These are phyloP conservation scores for Trametes cingulata DNA, from an alignment of 768 basidiomycete species.

Conservation along the genomic window DNA sequence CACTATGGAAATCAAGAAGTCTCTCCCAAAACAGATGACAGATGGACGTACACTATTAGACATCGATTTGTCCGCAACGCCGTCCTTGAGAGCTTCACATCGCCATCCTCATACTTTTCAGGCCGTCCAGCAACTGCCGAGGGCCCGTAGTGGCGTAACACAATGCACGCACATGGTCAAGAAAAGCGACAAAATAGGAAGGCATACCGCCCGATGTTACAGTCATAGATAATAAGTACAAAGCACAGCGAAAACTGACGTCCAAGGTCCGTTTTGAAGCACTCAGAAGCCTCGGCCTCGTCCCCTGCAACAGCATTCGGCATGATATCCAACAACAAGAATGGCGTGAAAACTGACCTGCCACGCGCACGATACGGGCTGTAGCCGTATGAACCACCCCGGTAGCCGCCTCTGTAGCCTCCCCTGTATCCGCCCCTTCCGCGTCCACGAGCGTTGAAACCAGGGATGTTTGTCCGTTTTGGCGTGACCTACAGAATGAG, in stretches of 20 bases:
- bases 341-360: constrained; percentile 50
- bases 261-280: constrained; percentile 20
- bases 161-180: neutral
- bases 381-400: constrained; percentile 60
- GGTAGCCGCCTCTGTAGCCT: constrained; percentile 56
- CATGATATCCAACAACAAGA: neutral
- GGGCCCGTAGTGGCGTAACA: neutral
- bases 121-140: too few relatives aligned
- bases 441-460: constrained; percentile 75
- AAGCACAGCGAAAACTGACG: constrained; percentile 9
- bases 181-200: constrained; percentile 8
- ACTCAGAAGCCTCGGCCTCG: constrained; percentile 73
- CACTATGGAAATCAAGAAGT: too few relatives aligned
- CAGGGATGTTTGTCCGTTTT: constrained; percentile 95
- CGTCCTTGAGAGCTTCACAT: too few relatives aligned
- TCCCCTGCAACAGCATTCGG: constrained; percentile 43
- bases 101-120: too few relatives aligned
- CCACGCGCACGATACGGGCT: constrained; percentile 71
- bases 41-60: too few relatives aligned
- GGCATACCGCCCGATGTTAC: constrained; percentile 22
- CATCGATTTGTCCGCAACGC: too few relatives aligned
- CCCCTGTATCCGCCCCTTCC: constrained; percentile 55
- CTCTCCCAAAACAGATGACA: too few relatives aligned
- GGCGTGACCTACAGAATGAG: constrained; percentile 72
- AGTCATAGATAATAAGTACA: constrained; percentile 24